Conservation (phyloP, 257 asterid species). For the Solanum etuberosum region DNA sequence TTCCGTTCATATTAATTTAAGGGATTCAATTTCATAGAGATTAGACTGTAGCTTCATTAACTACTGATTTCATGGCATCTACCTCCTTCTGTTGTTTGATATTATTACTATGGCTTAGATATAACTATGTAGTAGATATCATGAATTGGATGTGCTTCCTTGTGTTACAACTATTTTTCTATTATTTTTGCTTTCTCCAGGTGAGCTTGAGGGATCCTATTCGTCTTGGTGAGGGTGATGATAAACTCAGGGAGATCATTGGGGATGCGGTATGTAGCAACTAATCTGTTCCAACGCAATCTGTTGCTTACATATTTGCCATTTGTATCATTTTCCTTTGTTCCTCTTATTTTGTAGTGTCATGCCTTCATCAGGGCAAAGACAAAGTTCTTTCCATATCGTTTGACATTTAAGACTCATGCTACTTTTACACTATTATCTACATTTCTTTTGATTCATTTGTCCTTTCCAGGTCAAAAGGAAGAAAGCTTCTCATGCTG, state of each 20-base stretch:
- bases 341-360: neutral
- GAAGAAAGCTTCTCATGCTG: slow-evolving; percentile 95
- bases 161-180: neutral
- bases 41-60: neutral
- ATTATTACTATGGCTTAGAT: neutral
- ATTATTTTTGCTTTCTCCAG: slow-evolving; percentile 25
- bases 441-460: neutral
- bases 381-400: neutral
- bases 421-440: neutral
- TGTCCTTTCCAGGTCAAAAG: slow-evolving; percentile 50
- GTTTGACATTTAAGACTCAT: neutral
- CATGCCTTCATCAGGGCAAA: neutral
- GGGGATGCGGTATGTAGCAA: slow-evolving; percentile 57
- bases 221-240: slow-evolving; percentile 67
- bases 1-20: no score
- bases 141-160: neutral
- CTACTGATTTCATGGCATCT: neutral
- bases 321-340: neutral
- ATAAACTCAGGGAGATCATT: slow-evolving; percentile 65
- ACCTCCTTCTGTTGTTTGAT: neutral
- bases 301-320: neutral
- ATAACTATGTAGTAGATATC: neutral
- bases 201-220: slow-evolving; percentile 95
- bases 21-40: neutral
- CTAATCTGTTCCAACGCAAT: neutral